Evolutionary conservation across 495 filamentous ascomycete species (phyloP).

Genomic region (Penicillium pulvis): DNA sequence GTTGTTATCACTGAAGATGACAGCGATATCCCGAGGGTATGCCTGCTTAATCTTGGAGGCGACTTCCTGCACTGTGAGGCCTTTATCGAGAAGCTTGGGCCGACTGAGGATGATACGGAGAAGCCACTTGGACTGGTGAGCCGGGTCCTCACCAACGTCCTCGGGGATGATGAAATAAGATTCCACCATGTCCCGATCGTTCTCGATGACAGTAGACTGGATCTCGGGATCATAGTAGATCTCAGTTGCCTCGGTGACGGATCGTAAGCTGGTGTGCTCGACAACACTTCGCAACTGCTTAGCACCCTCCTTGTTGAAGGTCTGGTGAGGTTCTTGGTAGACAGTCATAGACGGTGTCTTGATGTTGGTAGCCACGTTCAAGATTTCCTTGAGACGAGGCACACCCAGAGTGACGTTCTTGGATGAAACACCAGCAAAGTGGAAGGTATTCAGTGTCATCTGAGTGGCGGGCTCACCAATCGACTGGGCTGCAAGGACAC

Average conservation of each 20-base stretch:
- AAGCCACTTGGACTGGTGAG: slow-evolving; percentile 88
- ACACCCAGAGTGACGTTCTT: slow-evolving; percentile 99
- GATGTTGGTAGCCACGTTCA: slow-evolving; percentile 96
- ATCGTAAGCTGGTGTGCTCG: slow-evolving; percentile 93
- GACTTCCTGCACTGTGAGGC: slow-evolving; percentile 87
- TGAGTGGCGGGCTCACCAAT: slow-evolving; percentile 99
- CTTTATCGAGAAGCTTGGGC: slow-evolving; percentile 93
- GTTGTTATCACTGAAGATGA: slow-evolving; percentile 98
- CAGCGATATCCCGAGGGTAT: slow-evolving; percentile 82
- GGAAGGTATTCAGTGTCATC: slow-evolving; percentile 99
- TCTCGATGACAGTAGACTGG: slow-evolving; percentile 77
- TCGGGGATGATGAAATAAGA: slow-evolving; percentile 97
- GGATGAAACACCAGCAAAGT: slow-evolving; percentile 98
- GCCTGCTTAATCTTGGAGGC: slow-evolving; percentile 84
- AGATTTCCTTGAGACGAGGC: slow-evolving; percentile 97
- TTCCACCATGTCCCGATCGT: slow-evolving; percentile 90
- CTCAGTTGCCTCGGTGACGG: slow-evolving; percentile 86
- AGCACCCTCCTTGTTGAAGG: slow-evolving; percentile 71
- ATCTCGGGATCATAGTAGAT: slow-evolving; percentile 98
- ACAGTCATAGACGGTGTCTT: slow-evolving; percentile 98
- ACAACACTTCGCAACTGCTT: slow-evolving; percentile 84
- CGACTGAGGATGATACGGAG: slow-evolving; percentile 92
- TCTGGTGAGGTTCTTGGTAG: slow-evolving; percentile 65
- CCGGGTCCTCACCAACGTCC: slow-evolving; percentile 67
- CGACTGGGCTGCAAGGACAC: slow-evolving; percentile 94